Evolutionary conservation across 2,329 filamentous ascomycete genomes (phyloP).

Genomic region (Colletotrichum shisoi): DNA sequence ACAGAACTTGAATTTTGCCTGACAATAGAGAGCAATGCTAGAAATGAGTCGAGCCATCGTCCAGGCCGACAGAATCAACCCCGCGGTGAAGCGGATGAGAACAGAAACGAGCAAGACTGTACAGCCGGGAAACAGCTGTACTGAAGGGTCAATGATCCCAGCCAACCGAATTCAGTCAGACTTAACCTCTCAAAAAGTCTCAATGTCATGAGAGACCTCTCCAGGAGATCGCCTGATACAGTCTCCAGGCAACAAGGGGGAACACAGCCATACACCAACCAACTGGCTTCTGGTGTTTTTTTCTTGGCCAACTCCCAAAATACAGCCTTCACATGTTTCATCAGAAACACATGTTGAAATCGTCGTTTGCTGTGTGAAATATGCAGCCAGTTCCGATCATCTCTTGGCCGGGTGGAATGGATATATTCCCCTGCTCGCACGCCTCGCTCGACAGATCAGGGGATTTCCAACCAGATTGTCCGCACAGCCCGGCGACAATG

Average conservation of each 20-base stretch:
- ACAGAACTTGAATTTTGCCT: neutral
- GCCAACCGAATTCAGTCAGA: conserved; percentile 5
- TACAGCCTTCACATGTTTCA: conserved; percentile 1
- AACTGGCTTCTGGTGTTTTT: neutral
- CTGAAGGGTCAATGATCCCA: neutral
- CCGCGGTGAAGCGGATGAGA: neutral
- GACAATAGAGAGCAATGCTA: neutral
- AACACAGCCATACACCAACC: conserved; percentile 15
- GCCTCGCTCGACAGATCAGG: neutral
- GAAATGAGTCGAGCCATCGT: neutral
- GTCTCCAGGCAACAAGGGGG: conserved; percentile 8
- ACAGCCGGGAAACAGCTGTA: neutral
- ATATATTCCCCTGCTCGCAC: neutral
- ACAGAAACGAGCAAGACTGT: neutral
- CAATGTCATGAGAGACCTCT: neutral
- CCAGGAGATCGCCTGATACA: conserved; percentile 2
- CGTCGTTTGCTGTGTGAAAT: neutral
- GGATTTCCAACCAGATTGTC: neutral
- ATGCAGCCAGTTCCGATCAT: neutral
- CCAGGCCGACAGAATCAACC: neutral
- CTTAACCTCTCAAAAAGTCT: neutral
- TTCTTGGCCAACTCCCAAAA: neutral
- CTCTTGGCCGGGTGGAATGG: neutral
- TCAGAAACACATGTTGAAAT: neutral
- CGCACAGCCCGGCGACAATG: conserved; percentile 14